Conservation (phyloP, 2,329 filamentous ascomycete genomes). For the Saccharata proteae region DNA sequence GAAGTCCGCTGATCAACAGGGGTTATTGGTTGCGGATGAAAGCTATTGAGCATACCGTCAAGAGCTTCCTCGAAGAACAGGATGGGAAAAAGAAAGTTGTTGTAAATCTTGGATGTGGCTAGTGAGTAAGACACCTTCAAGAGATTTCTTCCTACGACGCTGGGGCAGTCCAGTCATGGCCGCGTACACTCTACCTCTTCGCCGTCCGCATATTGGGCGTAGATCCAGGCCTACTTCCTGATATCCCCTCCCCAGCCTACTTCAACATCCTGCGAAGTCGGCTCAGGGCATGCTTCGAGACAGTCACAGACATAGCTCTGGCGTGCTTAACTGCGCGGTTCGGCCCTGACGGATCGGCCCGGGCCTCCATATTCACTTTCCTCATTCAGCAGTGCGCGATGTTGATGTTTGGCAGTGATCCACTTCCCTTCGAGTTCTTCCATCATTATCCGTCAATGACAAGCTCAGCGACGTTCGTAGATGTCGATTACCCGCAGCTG, state of each 20-base stretch:
- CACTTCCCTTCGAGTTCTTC: constrained; percentile 74
- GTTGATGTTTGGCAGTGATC: no score
- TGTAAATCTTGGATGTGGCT: constrained; percentile 80
- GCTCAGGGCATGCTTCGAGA: no score
- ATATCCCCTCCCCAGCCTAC: no score
- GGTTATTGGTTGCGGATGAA: constrained; percentile 81
- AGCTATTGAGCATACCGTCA: constrained; percentile 63
- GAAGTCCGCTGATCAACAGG: constrained; percentile 81
- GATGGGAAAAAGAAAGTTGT: constrained; percentile 54
- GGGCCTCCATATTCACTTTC: no score
- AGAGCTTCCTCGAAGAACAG: constrained; percentile 54
- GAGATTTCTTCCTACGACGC: no score
- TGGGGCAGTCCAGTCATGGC: no score
- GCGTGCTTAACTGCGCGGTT: no score
- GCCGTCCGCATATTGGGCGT: neutral
- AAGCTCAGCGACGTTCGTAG: constrained; percentile 55
- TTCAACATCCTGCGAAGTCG: no score
- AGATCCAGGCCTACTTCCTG: no score
- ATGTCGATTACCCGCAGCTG: constrained; percentile 75
- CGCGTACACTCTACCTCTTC: constrained; percentile 1
- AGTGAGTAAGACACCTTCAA: constrained; percentile 45
- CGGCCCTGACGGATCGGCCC: no score
- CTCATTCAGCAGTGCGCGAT: no score
- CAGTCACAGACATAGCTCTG: no score
- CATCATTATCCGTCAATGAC: constrained; percentile 50